phyloP scores from a whole-genome alignment of 345 rosid genomes.

The Murraya koenigii region DNA sequence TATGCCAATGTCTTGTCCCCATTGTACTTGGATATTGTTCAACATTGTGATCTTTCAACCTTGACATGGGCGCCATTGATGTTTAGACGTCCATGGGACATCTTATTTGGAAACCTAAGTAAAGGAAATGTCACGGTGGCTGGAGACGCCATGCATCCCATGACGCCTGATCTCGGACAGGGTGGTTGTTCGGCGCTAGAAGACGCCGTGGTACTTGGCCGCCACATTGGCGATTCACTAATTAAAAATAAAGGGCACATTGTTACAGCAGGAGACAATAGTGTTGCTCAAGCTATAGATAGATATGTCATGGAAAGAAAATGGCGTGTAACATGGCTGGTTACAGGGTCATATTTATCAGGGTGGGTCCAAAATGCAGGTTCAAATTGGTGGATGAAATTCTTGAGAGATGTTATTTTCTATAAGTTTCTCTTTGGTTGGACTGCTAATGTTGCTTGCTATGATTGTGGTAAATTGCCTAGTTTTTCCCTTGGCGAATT shows the following conservation, averaged over 20 bases:
- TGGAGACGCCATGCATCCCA: conserved; percentile 57
- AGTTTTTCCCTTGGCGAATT: background rate
- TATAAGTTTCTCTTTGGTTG: conserved; percentile 5
- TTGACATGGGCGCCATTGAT: conserved; percentile 33
- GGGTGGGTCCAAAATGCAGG: conserved; percentile 43
- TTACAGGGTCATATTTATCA: conserved; percentile 26
- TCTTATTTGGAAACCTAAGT: conserved; percentile 30
- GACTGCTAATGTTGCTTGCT: background rate
- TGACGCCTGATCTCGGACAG: conserved; percentile 49
- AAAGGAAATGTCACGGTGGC: conserved; percentile 40
- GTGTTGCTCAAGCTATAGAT: conserved; percentile 11
- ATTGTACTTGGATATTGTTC: conserved; percentile 21
- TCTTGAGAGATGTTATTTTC: conserved; percentile 27
- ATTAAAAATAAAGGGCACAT: background rate
- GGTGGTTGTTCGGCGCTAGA: conserved; percentile 45
- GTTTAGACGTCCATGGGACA: conserved; percentile 40
- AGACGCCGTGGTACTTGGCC: conserved; percentile 40
- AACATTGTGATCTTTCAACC: conserved; percentile 25
- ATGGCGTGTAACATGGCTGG: conserved; percentile 29
- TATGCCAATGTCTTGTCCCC: conserved; percentile 26
- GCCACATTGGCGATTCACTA: conserved; percentile 26
- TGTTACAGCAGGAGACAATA: background rate
- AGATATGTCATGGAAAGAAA: conserved; percentile 31
- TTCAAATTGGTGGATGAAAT: conserved; percentile 27
- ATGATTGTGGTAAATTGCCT: conserved; percentile 45